Evolutionary conservation across 2,329 filamentous ascomycete genomes (phyloP).

Genomic region (Fusarium tjaetaba): DNA sequence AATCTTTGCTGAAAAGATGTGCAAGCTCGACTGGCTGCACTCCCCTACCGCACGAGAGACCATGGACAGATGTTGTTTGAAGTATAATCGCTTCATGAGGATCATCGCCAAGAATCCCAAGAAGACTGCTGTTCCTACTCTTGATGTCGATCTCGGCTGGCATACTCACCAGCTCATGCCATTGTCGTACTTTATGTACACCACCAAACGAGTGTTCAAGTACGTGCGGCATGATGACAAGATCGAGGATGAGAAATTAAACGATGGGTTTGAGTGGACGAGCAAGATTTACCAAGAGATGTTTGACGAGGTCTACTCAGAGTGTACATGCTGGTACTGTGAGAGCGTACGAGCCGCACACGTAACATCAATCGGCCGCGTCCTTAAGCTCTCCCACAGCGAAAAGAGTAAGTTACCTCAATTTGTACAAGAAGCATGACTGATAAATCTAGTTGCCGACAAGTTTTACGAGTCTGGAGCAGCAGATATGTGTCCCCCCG

Average conservation of each 20-base stretch:
- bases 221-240: slow-evolving; percentile 89
- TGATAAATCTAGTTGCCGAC: slow-evolving; percentile 45
- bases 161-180: slow-evolving; percentile 83
- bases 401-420: slow-evolving; percentile 50
- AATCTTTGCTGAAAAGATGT: slow-evolving; percentile 78
- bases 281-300: slow-evolving; percentile 73
- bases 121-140: slow-evolving; percentile 71
- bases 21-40: slow-evolving; percentile 80
- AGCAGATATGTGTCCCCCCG: slow-evolving; percentile 61
- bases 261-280: slow-evolving; percentile 76
- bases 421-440: rapidly evolving
- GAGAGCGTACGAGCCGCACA: slow-evolving; percentile 63
- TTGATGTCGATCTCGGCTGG: slow-evolving; percentile 81
- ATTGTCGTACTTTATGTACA: slow-evolving; percentile 68
- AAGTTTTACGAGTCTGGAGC: slow-evolving; percentile 59
- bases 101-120: slow-evolving; percentile 63
- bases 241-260: slow-evolving; percentile 73
- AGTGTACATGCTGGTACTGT: slow-evolving; percentile 88
- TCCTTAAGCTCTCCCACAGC: slow-evolving; percentile 57
- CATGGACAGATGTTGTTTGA: slow-evolving; percentile 70
- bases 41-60: slow-evolving; percentile 71
- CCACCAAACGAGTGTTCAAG: slow-evolving; percentile 55
- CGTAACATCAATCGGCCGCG: slow-evolving; percentile 56
- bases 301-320: slow-evolving; percentile 74
- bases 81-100: slow-evolving; percentile 71